Percentiles rank a stretch among this genome's conserved stretches.
Evolutionary conservation across 768 basidiomycete genomes (phyloP).

Genomic region (Royoungia palumana): DNA sequence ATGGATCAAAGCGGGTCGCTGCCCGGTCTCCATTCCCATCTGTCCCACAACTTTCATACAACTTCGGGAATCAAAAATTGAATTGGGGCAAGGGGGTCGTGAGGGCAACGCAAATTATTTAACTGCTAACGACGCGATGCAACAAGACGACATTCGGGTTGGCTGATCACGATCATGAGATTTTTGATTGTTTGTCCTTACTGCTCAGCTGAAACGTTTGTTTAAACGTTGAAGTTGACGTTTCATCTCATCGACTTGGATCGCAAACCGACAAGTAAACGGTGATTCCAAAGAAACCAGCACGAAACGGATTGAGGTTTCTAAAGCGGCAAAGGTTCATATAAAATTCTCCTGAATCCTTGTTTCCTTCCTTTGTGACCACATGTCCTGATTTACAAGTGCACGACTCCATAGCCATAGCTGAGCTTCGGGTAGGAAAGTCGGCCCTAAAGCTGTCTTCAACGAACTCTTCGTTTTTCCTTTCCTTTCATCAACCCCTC

Average conservation of each 20-base stretch:
- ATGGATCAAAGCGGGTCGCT: conserved; percentile 39
- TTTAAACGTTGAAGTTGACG: conserved; percentile 11
- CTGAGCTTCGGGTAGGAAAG: conserved; percentile 10
- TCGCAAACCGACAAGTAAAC: too few relatives aligned
- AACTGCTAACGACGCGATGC: conserved; percentile 8
- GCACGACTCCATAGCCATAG: too few relatives aligned
- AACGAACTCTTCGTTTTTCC: background rate
- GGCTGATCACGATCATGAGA: too few relatives aligned
- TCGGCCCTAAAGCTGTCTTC: conserved; percentile 36
- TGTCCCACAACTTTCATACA: background rate
- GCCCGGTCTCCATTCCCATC: conserved; percentile 32
- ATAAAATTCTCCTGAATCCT: too few relatives aligned
- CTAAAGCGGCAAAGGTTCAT: too few relatives aligned
- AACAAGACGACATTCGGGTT: conserved; percentile 38
- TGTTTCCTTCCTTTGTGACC: too few relatives aligned
- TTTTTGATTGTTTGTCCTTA: too few relatives aligned
- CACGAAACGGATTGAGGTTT: too few relatives aligned
- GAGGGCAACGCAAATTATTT: too few relatives aligned
- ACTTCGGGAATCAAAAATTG: conserved; percentile 35
- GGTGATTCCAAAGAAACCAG: too few relatives aligned
- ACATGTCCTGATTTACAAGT: too few relatives aligned
- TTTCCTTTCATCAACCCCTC: conserved; percentile 36
- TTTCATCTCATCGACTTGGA: too few relatives aligned
- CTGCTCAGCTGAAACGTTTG: conserved; percentile 1
- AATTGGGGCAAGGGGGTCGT: background rate